Conservation (phyloP, 2,329 filamentous ascomycete species). For the Hawksworthiomyces lignivorus region DNA sequence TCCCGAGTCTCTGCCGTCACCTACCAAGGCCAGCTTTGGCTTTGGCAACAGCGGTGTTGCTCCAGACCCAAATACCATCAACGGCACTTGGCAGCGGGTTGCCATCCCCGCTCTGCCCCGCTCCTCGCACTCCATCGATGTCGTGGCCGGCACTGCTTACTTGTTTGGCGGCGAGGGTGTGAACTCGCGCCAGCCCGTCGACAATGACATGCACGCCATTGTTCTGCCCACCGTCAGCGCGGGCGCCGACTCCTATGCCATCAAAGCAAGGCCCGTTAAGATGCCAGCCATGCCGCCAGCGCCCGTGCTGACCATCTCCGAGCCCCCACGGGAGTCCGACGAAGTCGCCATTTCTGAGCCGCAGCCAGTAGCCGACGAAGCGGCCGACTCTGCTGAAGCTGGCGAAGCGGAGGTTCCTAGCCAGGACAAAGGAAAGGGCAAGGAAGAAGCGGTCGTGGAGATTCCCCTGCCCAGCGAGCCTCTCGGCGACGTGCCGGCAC, state of each 20-base stretch:
- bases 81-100: conserved; percentile 55
- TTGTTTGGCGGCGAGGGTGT: conserved; percentile 69
- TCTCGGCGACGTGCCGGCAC: conserved; percentile 46
- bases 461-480: conserved; percentile 23
- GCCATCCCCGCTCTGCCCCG: conserved; percentile 51
- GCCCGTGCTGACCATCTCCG: conserved; percentile 20
- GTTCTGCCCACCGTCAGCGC: conserved; percentile 51
- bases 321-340: conserved; percentile 13
- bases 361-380: conserved; percentile 1
- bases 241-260: conserved; percentile 50
- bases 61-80: conserved; percentile 28
- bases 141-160: conserved; percentile 46
- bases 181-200: conserved; percentile 51
- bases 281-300: conserved; percentile 10
- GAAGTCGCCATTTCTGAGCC: conserved; percentile 13
- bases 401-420: conserved; percentile 18
- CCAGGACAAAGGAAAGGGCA: conserved; percentile 18
- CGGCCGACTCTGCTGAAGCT: conserved; percentile 15
- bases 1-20: conserved; percentile 35
- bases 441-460: conserved; percentile 5
- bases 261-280: conserved; percentile 36
- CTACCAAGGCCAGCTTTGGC: conserved; percentile 8
- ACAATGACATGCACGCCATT: conserved; percentile 65
- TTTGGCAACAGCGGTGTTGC: conserved; percentile 1
- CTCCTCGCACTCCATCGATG: conserved; percentile 65